Evolutionary conservation across 225 moss, liverwort and hornwort species (phyloP).

Genomic region (Sphagnum contortum): DNA sequence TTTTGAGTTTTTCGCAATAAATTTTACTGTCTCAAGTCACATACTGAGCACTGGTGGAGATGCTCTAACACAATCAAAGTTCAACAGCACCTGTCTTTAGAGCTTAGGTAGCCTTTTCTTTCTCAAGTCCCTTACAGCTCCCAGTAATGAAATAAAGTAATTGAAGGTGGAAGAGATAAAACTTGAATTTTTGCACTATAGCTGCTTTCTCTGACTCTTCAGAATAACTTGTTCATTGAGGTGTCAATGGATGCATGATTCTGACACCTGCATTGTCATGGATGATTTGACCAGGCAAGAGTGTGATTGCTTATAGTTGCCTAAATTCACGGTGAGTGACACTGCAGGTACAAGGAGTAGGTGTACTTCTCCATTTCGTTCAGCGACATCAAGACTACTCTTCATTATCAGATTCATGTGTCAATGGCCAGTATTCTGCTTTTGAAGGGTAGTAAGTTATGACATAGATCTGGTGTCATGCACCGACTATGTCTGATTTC

Average conservation of each 20-base stretch:
- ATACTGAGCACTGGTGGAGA: too few species aligned
- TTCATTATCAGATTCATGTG: slow-evolving; percentile 88
- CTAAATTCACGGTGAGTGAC: slow-evolving; percentile 38
- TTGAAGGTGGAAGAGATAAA: slow-evolving; percentile 3
- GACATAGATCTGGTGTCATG: too few species aligned
- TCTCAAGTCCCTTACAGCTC: not conserved
- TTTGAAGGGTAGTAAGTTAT: too few species aligned
- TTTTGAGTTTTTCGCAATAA: too few species aligned
- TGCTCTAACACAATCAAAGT: too few species aligned
- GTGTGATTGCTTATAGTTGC: not conserved
- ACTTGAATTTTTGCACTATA: not conserved
- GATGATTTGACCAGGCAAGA: too few species aligned
- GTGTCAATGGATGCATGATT: too few species aligned
- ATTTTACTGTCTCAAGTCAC: too few species aligned
- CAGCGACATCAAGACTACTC: too few species aligned
- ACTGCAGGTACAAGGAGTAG: slow-evolving; percentile 52
- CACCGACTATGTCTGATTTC: too few species aligned
- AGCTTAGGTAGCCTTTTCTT: slow-evolving; percentile 49
- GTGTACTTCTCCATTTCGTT: slow-evolving; percentile 97
- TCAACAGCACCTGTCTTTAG: slow-evolving; percentile 57
- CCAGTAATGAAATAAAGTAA: not conserved
- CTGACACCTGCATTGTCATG: too few species aligned
- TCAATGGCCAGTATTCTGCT: slow-evolving; percentile 30
- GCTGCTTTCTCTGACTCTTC: not conserved
- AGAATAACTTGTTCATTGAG: not conserved